Conservation (phyloP, 2,329 filamentous ascomycete species). For the Curvularia hawaiiensis region DNA sequence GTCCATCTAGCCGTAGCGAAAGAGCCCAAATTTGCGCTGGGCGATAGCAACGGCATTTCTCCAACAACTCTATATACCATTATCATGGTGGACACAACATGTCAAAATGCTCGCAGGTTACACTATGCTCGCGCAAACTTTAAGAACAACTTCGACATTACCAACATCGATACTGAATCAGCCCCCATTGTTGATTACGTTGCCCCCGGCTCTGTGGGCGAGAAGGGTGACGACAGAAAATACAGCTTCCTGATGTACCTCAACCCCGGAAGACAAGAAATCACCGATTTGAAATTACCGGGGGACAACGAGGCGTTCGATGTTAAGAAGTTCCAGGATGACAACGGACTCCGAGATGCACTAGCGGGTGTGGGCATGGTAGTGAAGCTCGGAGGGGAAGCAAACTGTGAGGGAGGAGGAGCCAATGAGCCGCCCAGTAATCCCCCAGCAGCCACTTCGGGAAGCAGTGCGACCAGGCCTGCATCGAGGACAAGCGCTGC, state of each 20-base stretch:
- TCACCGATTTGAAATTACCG: slow-evolving; percentile 32
- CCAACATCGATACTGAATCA: slow-evolving; percentile 30
- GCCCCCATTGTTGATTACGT: slow-evolving; percentile 33
- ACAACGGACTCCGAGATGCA: slow-evolving; percentile 37
- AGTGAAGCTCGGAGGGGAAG: slow-evolving; percentile 39
- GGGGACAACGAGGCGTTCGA: slow-evolving; percentile 34
- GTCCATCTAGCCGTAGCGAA: slow-evolving; percentile 27
- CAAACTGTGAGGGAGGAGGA: slow-evolving; percentile 19
- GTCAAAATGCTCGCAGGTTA: slow-evolving; percentile 31
- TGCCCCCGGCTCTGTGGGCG: slow-evolving; percentile 38
- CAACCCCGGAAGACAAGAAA: slow-evolving; percentile 31
- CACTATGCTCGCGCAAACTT: slow-evolving; percentile 43
- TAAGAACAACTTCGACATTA: slow-evolving; percentile 33
- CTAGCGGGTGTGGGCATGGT: slow-evolving; percentile 42
- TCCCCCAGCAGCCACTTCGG: slow-evolving; percentile 10
- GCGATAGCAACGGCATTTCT: slow-evolving; percentile 40
- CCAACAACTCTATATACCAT: slow-evolving; percentile 36
- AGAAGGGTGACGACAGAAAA: slow-evolving; percentile 38
- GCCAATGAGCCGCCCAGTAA: slow-evolving; percentile 14
- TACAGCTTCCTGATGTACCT: slow-evolving; percentile 43
- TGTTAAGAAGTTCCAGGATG: slow-evolving; percentile 34
- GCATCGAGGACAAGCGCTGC: not conserved
- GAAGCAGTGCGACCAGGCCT: slow-evolving; percentile 3
- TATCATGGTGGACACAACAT: slow-evolving; percentile 43
- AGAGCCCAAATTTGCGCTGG: slow-evolving; percentile 42